Evolutionary conservation across 2,329 filamentous ascomycete species (phyloP).

Genomic region (Xylaria sp.): DNA sequence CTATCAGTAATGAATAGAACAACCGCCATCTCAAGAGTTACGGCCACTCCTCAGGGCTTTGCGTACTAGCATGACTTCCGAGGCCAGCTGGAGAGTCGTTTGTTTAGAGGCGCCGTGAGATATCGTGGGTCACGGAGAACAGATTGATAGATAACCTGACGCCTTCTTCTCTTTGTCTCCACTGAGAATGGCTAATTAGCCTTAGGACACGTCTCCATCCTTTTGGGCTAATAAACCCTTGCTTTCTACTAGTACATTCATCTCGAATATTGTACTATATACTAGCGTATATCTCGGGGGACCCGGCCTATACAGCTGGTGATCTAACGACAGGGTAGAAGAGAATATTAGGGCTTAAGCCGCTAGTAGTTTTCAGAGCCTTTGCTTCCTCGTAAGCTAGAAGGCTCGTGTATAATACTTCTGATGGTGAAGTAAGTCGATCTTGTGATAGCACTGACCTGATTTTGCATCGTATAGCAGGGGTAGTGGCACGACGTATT

Average conservation of each 20-base stretch:
- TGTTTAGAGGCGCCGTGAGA: slow-evolving; percentile 7
- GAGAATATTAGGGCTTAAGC: not conserved
- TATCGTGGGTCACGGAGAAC: not conserved
- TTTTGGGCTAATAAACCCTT: slow-evolving; percentile 20
- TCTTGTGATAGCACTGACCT: not conserved
- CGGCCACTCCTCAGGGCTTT: not conserved
- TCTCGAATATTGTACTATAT: not conserved
- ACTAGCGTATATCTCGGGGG: not conserved
- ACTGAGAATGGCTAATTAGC: slow-evolving; percentile 25
- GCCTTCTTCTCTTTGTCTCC: slow-evolving; percentile 10
- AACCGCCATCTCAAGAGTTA: not conserved
- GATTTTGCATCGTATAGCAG: not conserved
- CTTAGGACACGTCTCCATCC: slow-evolving; percentile 4
- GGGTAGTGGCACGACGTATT: slow-evolving; percentile 4
- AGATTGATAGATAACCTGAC: slow-evolving; percentile 7
- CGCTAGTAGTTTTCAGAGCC: not conserved
- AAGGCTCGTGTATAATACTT: not conserved
- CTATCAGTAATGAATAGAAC: not conserved
- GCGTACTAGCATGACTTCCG: not conserved
- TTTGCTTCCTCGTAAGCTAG: not conserved
- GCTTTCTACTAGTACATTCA: not conserved
- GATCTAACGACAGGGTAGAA: slow-evolving; percentile 15
- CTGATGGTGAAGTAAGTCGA: not conserved
- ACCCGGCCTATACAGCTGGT: not conserved
- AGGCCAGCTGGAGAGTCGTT: not conserved